phyloP scores from a whole-genome alignment of 306 rosid genomes.

The Prunus salicina region DNA sequence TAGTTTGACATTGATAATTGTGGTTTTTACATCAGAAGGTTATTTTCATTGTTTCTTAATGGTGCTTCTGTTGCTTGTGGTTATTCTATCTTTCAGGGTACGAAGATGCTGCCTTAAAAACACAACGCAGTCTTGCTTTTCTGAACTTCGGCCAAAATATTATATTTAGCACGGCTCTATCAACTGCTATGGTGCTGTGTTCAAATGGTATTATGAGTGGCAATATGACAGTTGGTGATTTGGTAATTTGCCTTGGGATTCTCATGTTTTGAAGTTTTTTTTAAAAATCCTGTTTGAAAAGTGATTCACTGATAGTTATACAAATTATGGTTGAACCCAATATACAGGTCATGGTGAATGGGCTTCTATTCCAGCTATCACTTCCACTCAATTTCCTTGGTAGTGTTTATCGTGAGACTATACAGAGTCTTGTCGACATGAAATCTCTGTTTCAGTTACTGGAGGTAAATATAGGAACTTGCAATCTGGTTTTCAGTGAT shows the following conservation, averaged over 20 bases:
- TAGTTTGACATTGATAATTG: neutral
- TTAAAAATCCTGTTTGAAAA: neutral
- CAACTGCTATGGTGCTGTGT: slow-evolving; percentile 96
- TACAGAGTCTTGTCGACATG: slow-evolving; percentile 97
- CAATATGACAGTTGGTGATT: slow-evolving; percentile 88
- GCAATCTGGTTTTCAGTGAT: slow-evolving; percentile 16
- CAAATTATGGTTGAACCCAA: slow-evolving; percentile 20
- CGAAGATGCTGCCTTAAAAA: slow-evolving; percentile 93
- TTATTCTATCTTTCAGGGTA: slow-evolving; percentile 52
- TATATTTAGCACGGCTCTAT: slow-evolving; percentile 90
- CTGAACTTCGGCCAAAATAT: slow-evolving; percentile 90
- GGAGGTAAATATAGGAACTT: slow-evolving; percentile 60
- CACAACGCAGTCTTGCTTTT: slow-evolving; percentile 87
- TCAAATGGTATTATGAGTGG: slow-evolving; percentile 84
- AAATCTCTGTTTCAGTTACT: slow-evolving; percentile 94
- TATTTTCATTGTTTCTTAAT: slow-evolving; percentile 10
- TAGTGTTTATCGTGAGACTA: slow-evolving; percentile 95
- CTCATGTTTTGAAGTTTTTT: slow-evolving; percentile 2
- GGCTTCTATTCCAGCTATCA: slow-evolving; percentile 95
- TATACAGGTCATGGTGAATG: slow-evolving; percentile 95
- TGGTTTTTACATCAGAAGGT: neutral
- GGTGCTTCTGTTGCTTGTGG: slow-evolving; percentile 29
- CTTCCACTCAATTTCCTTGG: slow-evolving; percentile 98
- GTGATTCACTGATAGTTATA: slow-evolving; percentile 15
- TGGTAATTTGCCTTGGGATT: slow-evolving; percentile 54